Evolutionary conservation across 345 rosid genomes (phyloP).

Genomic region (Balakata baccata): DNA sequence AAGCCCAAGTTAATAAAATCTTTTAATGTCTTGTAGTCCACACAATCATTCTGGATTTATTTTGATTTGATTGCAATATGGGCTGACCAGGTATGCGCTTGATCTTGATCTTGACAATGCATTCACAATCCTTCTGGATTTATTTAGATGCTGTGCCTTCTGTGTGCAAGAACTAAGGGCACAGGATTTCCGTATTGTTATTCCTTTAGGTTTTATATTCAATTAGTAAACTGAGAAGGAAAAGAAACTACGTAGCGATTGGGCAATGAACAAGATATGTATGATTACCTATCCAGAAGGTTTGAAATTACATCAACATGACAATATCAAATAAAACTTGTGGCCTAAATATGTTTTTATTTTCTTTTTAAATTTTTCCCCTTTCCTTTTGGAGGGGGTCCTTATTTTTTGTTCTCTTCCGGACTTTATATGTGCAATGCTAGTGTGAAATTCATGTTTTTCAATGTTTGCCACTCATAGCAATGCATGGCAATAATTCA

Average conservation of each 20-base stretch:
- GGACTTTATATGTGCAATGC: background rate
- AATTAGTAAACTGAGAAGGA: background rate
- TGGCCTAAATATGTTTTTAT: background rate
- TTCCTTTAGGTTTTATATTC: too few relatives aligned
- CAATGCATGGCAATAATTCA: background rate
- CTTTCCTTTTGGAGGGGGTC: background rate
- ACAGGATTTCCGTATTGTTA: too few relatives aligned
- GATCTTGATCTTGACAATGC: background rate
- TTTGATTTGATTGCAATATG: background rate
- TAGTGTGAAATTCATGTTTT: conserved; percentile 11
- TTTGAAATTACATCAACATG: background rate
- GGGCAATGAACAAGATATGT: background rate
- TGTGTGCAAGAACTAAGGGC: background rate
- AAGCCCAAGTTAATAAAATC: background rate
- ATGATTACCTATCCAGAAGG: background rate
- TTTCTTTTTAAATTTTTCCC: background rate
- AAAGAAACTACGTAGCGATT: background rate
- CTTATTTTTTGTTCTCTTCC: background rate
- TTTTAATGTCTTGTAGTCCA: background rate
- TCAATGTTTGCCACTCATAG: conserved; percentile 13
- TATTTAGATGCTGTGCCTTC: background rate
- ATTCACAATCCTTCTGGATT: too few relatives aligned
- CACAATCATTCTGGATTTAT: background rate
- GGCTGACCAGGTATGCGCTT: background rate
- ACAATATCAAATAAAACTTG: background rate